Conservation (phyloP, 148 eudicot species). For the Rhododendron kiyosumense region DNA sequence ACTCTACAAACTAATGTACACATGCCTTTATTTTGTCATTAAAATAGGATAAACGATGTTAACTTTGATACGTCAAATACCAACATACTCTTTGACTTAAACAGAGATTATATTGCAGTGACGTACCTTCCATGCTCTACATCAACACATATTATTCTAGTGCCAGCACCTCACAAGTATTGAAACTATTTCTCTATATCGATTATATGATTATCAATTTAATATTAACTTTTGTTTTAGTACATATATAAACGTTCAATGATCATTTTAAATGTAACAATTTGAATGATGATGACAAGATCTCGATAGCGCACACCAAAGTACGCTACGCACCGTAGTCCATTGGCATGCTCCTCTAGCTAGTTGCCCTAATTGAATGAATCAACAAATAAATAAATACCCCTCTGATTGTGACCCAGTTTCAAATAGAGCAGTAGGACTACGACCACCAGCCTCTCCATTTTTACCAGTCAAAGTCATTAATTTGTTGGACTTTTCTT, state of each 20-base stretch:
- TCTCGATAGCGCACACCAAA: not conserved
- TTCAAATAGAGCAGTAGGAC: not conserved
- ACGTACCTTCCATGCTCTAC: not conserved
- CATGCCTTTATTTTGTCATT: not conserved
- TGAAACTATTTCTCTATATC: no score
- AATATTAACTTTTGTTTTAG: not conserved
- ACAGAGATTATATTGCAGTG: not conserved
- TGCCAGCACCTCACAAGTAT: not conserved
- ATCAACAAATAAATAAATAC: not conserved
- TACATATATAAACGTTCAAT: no score
- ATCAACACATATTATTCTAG: not conserved
- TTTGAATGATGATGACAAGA: not conserved
- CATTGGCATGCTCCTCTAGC: not conserved
- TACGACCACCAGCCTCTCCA: not conserved
- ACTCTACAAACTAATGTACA: not conserved
- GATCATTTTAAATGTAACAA: not conserved
- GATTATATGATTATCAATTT: not conserved
- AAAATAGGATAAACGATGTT: not conserved
- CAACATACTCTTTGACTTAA: not conserved
- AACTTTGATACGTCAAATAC: not conserved
- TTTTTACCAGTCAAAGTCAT: not conserved
- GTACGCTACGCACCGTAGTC: not conserved
- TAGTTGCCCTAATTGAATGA: not conserved
- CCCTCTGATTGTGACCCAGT: not conserved
- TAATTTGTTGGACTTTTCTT: not conserved